Conservation (phyloP, 2,329 filamentous ascomycete genomes). For the Microsporum audouinii region DNA sequence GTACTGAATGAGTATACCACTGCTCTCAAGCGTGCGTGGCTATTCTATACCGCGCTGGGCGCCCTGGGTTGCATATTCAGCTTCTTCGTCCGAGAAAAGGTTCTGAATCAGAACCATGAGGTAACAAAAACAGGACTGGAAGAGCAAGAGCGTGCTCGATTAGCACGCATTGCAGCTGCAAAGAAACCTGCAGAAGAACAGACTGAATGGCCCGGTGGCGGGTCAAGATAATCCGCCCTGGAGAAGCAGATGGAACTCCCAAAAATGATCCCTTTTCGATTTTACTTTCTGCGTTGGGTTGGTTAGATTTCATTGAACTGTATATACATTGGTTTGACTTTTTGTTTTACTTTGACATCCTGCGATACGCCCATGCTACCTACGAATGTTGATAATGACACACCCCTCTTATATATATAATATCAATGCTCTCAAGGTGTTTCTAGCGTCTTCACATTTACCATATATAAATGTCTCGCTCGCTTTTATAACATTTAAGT, state of each 20-base stretch:
- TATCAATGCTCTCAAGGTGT: too few species aligned
- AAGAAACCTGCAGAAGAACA: slow-evolving; percentile 6
- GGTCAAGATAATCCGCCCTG: not conserved
- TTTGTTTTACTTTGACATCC: too few species aligned
- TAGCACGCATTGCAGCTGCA: slow-evolving; percentile 20
- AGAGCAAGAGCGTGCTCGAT: slow-evolving; percentile 34
- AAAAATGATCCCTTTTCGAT: not conserved
- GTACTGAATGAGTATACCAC: slow-evolving; percentile 34
- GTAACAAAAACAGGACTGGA: slow-evolving; percentile 35
- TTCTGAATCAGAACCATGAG: slow-evolving; percentile 33
- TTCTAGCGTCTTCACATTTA: too few species aligned
- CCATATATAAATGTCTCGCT: too few species aligned
- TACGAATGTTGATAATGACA: too few species aligned
- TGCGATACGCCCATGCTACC: too few species aligned
- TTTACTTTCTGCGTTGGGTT: not conserved
- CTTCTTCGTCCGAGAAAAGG: slow-evolving; percentile 28
- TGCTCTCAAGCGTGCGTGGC: slow-evolving; percentile 40
- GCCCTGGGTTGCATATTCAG: slow-evolving; percentile 31
- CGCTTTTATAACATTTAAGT: too few species aligned
- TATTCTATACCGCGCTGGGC: slow-evolving; percentile 36
- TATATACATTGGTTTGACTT: too few species aligned
- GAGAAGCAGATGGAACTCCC: not conserved
- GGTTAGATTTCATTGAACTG: too few species aligned
- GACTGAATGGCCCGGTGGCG: not conserved
- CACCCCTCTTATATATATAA: too few species aligned